Evolutionary conservation across 495 filamentous ascomycete genomes (phyloP).

Genomic region (Pseudotulostoma volvatum): DNA sequence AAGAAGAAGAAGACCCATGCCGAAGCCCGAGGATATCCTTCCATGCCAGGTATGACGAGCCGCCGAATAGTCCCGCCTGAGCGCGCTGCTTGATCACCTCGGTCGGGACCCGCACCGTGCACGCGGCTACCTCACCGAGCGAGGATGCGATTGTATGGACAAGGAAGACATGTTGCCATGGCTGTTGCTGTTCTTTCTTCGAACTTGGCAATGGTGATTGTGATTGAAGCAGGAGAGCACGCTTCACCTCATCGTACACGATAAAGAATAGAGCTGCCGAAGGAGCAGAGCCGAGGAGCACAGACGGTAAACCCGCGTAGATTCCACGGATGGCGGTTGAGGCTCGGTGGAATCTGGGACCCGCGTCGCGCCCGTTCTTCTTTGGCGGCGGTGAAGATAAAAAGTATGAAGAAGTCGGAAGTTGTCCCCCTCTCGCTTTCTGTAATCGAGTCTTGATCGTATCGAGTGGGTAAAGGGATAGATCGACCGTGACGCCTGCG

Average conservation of each 20-base stretch:
- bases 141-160: slow-evolving; percentile 79
- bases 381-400: slow-evolving; percentile 57
- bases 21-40: slow-evolving; percentile 46
- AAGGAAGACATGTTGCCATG: slow-evolving; percentile 23
- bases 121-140: slow-evolving; percentile 81
- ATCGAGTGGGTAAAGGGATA: slow-evolving; percentile 81
- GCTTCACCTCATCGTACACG: slow-evolving; percentile 78
- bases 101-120: slow-evolving; percentile 81
- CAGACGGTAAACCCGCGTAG: slow-evolving; percentile 48
- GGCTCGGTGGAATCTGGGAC: no score
- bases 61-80: slow-evolving; percentile 59
- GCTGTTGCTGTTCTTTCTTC: slow-evolving; percentile 7
- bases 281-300: slow-evolving; percentile 69
- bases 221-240: slow-evolving; percentile 25
- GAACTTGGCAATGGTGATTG: neutral
- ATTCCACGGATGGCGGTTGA: slow-evolving; percentile 47
- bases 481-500: slow-evolving; percentile 78
- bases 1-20: slow-evolving; percentile 12
- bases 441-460: slow-evolving; percentile 89
- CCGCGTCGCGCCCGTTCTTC: no score
- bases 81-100: slow-evolving; percentile 96
- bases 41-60: slow-evolving; percentile 37
- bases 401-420: slow-evolving; percentile 37
- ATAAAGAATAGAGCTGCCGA: slow-evolving; percentile 98
- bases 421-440: slow-evolving; percentile 51